Conservation (phyloP, 2,329 filamentous ascomycete species). For the Phialophora macrospora region DNA sequence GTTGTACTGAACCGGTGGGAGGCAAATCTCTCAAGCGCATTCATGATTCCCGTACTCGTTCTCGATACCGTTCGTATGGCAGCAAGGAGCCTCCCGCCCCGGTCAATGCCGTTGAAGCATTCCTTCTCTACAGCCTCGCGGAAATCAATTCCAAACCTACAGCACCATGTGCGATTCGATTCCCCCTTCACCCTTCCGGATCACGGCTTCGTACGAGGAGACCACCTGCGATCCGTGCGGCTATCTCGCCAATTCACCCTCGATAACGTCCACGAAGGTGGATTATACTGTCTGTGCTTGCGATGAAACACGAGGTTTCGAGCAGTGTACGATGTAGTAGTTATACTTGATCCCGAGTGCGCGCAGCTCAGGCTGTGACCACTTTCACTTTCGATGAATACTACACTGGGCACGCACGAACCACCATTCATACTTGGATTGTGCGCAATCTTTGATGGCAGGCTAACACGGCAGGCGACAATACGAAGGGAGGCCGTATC, state of each 20-base stretch:
- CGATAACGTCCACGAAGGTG: background rate
- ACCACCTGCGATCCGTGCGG: too few relatives aligned
- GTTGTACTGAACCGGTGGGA: background rate
- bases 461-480: background rate
- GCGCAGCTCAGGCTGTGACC: background rate
- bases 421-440: background rate
- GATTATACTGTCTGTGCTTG: background rate
- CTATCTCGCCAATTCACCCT: too few relatives aligned
- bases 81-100: background rate
- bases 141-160: background rate
- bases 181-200: background rate
- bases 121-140: background rate
- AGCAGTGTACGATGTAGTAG: background rate
- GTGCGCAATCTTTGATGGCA: background rate
- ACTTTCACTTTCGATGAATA: background rate
- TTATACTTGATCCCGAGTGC: background rate
- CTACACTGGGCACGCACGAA: background rate
- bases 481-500: background rate
- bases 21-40: background rate
- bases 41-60: background rate
- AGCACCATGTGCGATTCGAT: background rate
- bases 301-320: background rate
- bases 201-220: background rate
- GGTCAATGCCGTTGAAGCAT: background rate
- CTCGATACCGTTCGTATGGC: background rate